phyloP scores from a whole-genome alignment of 1,284 basidiomycete genomes.

The Uromyces viciae-fabae region DNA sequence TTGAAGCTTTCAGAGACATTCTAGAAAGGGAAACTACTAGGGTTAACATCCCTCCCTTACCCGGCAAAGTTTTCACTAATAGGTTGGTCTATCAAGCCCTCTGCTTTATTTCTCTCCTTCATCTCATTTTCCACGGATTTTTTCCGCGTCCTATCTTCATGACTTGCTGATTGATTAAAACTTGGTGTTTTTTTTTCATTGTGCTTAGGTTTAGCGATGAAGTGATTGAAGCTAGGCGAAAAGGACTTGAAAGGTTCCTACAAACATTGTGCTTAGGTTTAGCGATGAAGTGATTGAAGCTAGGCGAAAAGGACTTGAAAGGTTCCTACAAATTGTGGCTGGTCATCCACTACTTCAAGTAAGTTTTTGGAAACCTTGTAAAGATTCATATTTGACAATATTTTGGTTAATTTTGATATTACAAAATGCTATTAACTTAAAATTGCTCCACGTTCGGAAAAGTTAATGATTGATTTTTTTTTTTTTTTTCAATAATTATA shows the following conservation, averaged over 20 bases:
- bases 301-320: conserved; percentile 84
- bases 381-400: neutral
- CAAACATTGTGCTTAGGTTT: conserved; percentile 90
- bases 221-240: conserved; percentile 84
- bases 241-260: conserved; percentile 90
- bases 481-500: neutral
- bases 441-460: no score
- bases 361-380: conserved; percentile 49
- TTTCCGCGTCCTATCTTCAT: no score
- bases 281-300: conserved; percentile 95
- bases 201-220: conserved; percentile 96
- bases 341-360: conserved; percentile 95
- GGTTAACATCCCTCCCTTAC: conserved; percentile 93
- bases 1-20: conserved; percentile 97
- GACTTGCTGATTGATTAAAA: no score
- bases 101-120: neutral
- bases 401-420: no score
- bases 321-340: conserved; percentile 92
- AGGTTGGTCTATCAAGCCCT: conserved; percentile 40
- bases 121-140: neutral
- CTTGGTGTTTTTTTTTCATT: no score
- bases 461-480: neutral
- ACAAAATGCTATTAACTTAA: no score
- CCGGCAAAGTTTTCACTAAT: conserved; percentile 69
- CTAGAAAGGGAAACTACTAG: conserved; percentile 93